Evolutionary conservation across 306 rosid genomes (phyloP), one percentile per base, ranked within the genome.

Genomic region (Trifolium dubium): DNA sequence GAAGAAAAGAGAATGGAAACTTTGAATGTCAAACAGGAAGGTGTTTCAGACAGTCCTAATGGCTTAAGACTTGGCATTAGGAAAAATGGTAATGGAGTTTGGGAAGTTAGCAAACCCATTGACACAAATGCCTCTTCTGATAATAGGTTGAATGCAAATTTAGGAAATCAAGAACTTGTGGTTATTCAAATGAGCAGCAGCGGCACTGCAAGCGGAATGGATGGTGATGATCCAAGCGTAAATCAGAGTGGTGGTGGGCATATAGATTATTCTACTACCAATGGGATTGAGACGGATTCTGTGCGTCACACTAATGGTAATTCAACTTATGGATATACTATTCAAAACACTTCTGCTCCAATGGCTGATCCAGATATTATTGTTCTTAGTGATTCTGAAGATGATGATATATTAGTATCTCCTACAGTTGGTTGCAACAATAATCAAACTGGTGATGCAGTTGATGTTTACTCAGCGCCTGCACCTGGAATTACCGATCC

Each of bases 181-280:
- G 83, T 89, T 80, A 88, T 91, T 78, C 96, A 94, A 60, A 94
- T 92, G 99, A 89, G 95, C 87, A 94, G 99, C 85, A 92, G 96
- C 80, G 92, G 87, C 81, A 87, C 97, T 5, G 97, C 84, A 78
- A 94, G 95, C 81, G 90, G 96, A 41, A 77, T 82, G 81, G 97
- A 90, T 81, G 96, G 92, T 75, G 99, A 94, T 66, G 99, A 94
- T 85, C 89, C 84, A 5, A 94, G 99, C 18, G 92, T 94, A 67
- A 94, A 92, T 82, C 97, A 94, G 79, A 94, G 86, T 54, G 95
- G 84, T 46, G 89, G 83, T 71, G 87, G 82, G 64, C 78, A 89
- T 69, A 76, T 85, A 78, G 97, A 89, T 75, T 85, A 82, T 79
- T 81, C 87, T 64, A 56, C 84, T 29, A 83, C 73, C 84, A 90